Percentiles rank a stretch among this genome's conserved stretches.
phyloP scores from a whole-genome alignment of 73 alveolate species.

The Blepharisma japonicum region DNA sequence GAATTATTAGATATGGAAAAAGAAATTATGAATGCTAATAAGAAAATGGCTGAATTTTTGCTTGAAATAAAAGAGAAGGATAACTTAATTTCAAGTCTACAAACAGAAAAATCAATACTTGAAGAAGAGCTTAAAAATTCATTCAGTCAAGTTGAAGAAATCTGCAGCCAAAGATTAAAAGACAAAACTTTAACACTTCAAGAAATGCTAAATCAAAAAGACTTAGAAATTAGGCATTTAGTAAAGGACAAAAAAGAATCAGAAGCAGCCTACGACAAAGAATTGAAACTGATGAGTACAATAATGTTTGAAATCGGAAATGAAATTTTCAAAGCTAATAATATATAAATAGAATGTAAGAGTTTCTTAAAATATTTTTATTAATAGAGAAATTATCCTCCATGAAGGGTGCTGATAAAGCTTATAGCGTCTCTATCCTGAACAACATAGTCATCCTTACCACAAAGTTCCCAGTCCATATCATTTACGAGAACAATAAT shows the following conservation, averaged over 20 bases:
- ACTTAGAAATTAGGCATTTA: neutral
- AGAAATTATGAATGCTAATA: constrained; percentile 8
- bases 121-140: neutral
- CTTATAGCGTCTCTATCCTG: constrained; percentile 72
- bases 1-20: neutral
- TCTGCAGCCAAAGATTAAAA: neutral
- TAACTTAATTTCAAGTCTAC: neutral
- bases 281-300: constrained; percentile 20
- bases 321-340: constrained; percentile 25
- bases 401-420: constrained; percentile 90
- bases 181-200: neutral
- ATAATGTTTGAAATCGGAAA: neutral
- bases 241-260: neutral
- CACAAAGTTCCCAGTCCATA: constrained; percentile 93
- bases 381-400: constrained; percentile 65
- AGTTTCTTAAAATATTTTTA: neutral
- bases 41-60: neutral
- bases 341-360: neutral
- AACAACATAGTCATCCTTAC: constrained; percentile 61
- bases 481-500: constrained; percentile 89
- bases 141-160: neutral
- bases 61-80: constrained; percentile 13
- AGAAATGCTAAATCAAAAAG: neutral
- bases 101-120: neutral
- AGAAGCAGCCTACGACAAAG: neutral